phyloP scores from a whole-genome alignment of 129 eudicot species.

The Logfia minima region DNA sequence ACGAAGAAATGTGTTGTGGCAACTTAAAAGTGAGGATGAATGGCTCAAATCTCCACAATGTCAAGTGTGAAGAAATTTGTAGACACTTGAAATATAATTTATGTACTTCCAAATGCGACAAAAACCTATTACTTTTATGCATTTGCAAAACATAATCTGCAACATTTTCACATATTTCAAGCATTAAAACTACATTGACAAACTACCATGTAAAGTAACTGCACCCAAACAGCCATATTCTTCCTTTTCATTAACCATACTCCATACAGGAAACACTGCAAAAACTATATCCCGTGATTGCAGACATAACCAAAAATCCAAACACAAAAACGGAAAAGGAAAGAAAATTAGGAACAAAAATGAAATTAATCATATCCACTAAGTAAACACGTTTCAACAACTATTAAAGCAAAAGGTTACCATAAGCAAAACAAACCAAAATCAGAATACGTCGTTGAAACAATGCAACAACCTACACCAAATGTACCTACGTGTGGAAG shows the following conservation, averaged over 20 bases:
- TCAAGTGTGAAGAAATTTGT: neutral
- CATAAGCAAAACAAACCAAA: neutral
- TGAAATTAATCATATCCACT: neutral
- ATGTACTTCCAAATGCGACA: too few species aligned
- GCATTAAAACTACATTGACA: neutral
- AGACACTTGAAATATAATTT: too few species aligned
- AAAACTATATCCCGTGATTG: neutral
- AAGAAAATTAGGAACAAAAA: neutral
- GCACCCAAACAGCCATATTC: slow-evolving; percentile 1
- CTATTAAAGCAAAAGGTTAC: neutral
- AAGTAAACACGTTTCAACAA: slow-evolving; percentile 20
- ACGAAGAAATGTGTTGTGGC: neutral
- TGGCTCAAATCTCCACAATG: neutral
- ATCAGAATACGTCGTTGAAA: neutral
- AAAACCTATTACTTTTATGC: neutral
- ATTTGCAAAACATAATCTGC: neutral
- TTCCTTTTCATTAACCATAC: too few species aligned
- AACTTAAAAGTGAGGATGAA: neutral
- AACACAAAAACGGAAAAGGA: neutral
- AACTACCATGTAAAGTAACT: slow-evolving; percentile 14
- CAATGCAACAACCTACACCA: slow-evolving; percentile 16
- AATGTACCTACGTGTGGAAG: slow-evolving; percentile 33
- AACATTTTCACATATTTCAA: neutral
- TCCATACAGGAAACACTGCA: too few species aligned
- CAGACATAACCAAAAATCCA: slow-evolving; percentile 15